Evolutionary conservation across 768 basidiomycete genomes (phyloP).

Genomic region (Cyclocybe aegerita): DNA sequence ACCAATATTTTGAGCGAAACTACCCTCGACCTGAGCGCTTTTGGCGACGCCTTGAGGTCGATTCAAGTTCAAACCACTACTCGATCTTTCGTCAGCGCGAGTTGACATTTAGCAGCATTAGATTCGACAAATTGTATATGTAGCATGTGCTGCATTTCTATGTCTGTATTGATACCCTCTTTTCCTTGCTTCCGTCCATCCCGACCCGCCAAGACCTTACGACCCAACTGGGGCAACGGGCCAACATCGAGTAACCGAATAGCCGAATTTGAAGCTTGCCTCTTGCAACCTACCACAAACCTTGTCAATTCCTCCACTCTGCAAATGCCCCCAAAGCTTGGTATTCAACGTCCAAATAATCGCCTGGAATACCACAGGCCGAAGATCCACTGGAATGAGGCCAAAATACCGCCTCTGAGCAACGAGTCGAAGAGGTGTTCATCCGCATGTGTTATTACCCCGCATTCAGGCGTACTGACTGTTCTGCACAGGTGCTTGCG

Average conservation of each 20-base stretch:
- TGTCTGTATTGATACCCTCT: too few species aligned
- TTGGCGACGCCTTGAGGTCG: slow-evolving; percentile 20
- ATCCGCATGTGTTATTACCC: neutral
- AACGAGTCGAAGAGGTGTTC: slow-evolving; percentile 48
- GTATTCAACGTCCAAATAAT: slow-evolving; percentile 3
- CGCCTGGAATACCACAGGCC: slow-evolving; percentile 51
- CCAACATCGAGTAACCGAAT: neutral
- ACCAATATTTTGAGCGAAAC: slow-evolving; percentile 21
- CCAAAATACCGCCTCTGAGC: slow-evolving; percentile 47
- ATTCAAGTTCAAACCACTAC: slow-evolving; percentile 15
- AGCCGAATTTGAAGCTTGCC: neutral
- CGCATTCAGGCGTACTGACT: neutral
- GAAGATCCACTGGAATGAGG: slow-evolving; percentile 35
- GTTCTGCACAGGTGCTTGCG: slow-evolving; percentile 48
- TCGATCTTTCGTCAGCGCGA: neutral
- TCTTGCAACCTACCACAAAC: neutral
- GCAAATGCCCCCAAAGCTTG: slow-evolving; percentile 22
- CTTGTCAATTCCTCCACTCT: slow-evolving; percentile 11
- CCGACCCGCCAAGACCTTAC: neutral
- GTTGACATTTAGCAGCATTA: neutral
- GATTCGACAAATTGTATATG: neutral
- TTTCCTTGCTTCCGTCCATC: neutral
- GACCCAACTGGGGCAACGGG: neutral
- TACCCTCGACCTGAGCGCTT: slow-evolving; percentile 23
- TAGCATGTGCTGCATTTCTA: too few species aligned